Evolutionary conservation across 2,329 filamentous ascomycete species (phyloP).

Genomic region (Penicillium oxalicum): DNA sequence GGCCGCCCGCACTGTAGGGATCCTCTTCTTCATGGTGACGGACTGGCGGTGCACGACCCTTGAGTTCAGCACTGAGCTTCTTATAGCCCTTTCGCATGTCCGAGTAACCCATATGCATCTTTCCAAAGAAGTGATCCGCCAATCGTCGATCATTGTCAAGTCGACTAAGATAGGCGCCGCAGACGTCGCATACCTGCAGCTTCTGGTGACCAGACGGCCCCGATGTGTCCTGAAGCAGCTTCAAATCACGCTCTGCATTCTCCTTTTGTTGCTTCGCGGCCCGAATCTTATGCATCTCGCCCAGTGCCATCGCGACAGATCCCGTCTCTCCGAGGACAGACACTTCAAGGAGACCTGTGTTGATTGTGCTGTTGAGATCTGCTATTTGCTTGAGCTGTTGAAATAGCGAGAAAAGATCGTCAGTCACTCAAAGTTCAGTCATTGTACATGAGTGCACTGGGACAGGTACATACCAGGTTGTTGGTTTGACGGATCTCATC

Average conservation of each 20-base stretch:
- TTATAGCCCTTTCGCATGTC: conserved; percentile 96
- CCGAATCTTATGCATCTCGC: conserved; percentile 81
- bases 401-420: background rate
- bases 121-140: conserved; percentile 97
- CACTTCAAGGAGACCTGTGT: conserved; percentile 77
- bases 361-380: conserved; percentile 71
- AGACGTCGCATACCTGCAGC: conserved; percentile 96
- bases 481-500: conserved; percentile 97
- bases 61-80: conserved; percentile 77
- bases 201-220: conserved; percentile 96
- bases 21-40: conserved; percentile 52
- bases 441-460: too few species aligned
- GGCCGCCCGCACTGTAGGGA: conserved; percentile 42
- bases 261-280: conserved; percentile 74
- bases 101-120: conserved; percentile 98
- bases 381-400: conserved; percentile 71
- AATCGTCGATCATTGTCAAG: conserved; percentile 90
- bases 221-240: conserved; percentile 82
- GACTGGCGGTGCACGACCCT: conserved; percentile 59
- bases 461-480: conserved; percentile 52
- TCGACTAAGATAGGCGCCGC: conserved; percentile 85
- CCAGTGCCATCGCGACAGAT: conserved; percentile 72
- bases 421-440: too few species aligned
- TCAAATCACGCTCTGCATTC: conserved; percentile 80
- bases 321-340: conserved; percentile 76